Percentiles rank a stretch among this genome's conserved stretches.
phyloP scores from a whole-genome alignment of 805 yeast genomes.

The Sugiyamaella americana region DNA sequence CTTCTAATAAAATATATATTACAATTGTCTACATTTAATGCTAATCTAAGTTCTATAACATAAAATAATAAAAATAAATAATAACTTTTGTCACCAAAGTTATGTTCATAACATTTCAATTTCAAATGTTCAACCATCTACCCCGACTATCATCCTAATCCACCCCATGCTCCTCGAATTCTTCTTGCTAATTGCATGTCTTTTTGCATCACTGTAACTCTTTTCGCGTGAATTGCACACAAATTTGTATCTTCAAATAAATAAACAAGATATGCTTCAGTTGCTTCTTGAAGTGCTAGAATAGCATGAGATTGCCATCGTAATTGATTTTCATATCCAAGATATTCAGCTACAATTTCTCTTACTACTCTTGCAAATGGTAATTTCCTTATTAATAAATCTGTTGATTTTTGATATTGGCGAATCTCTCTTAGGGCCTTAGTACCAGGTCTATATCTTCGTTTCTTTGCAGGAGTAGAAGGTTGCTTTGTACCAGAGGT shows the following conservation, averaged over 20 bases:
- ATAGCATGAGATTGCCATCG: constrained; percentile 97
- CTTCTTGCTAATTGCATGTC: constrained; percentile 98
- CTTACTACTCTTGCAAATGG: constrained; percentile 97
- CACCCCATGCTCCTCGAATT: constrained; percentile 60
- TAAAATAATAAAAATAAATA: too few species aligned
- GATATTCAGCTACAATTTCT: constrained; percentile 64
- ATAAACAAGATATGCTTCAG: constrained; percentile 95
- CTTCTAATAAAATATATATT: too few species aligned
- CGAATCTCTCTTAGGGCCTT: constrained; percentile 93
- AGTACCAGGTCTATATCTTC: constrained; percentile 89
- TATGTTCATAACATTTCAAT: too few species aligned
- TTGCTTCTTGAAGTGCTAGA: constrained; percentile 97
- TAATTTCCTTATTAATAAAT: constrained; percentile 87
- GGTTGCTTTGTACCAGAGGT: too few species aligned
- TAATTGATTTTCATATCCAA: constrained; percentile 45
- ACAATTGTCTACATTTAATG: too few species aligned
- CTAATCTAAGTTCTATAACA: too few species aligned
- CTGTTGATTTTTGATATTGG: constrained; percentile 95
- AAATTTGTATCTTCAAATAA: constrained; percentile 96
- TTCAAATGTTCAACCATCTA: too few species aligned
- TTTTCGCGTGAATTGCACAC: constrained; percentile 98
- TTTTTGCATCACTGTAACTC: constrained; percentile 98
- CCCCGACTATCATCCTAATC: too few species aligned
- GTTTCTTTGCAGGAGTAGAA: constrained; percentile 7
- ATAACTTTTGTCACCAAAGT: too few species aligned